phyloP scores from a whole-genome alignment of 1,284 basidiomycete species.

The Paramarasmius palmivorus region DNA sequence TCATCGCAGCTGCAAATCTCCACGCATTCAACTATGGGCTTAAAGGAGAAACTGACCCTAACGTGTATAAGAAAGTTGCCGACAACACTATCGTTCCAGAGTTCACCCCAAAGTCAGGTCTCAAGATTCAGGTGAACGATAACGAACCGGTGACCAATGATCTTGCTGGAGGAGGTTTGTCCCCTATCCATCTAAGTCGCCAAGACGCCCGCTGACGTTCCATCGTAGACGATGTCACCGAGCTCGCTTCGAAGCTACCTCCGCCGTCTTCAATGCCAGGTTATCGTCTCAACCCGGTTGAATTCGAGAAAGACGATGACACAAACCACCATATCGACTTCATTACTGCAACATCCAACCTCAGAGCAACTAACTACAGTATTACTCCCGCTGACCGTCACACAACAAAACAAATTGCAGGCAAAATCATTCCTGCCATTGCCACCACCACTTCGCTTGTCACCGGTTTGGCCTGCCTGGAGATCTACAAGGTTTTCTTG shows the following conservation, averaged over 20 bases:
- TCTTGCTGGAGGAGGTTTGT: constrained; percentile 34
- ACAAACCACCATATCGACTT: constrained; percentile 99
- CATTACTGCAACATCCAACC: constrained; percentile 97
- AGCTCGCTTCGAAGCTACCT: constrained; percentile 73
- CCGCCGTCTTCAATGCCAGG: constrained; percentile 89
- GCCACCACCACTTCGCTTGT: constrained; percentile 97
- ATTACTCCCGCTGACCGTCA: constrained; percentile 90
- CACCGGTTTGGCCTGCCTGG: constrained; percentile 93
- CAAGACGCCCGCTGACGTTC: constrained; percentile 30
- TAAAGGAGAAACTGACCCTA: constrained; percentile 84
- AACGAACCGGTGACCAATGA: constrained; percentile 79
- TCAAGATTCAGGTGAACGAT: constrained; percentile 95
- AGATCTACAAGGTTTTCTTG: constrained; percentile 86
- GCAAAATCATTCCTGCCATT: constrained; percentile 99
- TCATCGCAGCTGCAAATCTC: constrained; percentile 93
- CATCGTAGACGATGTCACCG: constrained; percentile 47
- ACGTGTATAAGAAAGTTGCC: constrained; percentile 82
- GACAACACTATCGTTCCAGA: constrained; percentile 89
- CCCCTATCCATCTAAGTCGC: constrained; percentile 15
- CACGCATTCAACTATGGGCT: constrained; percentile 99
- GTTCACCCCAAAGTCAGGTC: constrained; percentile 89
- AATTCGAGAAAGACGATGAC: constrained; percentile 99
- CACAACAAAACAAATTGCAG: constrained; percentile 97
- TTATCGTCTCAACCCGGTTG: constrained; percentile 92
- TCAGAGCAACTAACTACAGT: constrained; percentile 95